Percentiles rank a stretch among this genome's conserved stretches.
Conservation (phyloP, 2,329 filamentous ascomycete species). For the Apiospora pterosperma region DNA sequence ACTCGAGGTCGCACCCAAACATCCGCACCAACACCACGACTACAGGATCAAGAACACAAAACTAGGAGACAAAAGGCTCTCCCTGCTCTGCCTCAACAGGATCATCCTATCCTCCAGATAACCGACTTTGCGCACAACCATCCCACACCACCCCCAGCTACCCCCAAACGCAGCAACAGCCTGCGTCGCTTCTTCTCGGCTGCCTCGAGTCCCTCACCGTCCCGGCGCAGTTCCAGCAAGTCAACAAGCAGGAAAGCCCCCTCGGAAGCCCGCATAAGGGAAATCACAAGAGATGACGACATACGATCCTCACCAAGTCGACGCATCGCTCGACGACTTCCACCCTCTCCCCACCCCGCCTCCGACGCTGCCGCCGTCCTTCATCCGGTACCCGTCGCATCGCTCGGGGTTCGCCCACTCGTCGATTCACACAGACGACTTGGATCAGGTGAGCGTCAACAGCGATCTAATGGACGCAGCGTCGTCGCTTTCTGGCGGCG, state of each 20-base stretch:
- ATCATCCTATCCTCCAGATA: constrained; percentile 21
- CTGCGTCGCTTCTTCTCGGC: constrained; percentile 22
- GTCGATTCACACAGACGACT: constrained; percentile 33
- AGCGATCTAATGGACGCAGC: constrained; percentile 21
- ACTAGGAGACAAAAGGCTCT: constrained; percentile 21
- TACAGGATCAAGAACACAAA: background rate
- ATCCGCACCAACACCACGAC: background rate
- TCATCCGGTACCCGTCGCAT: constrained; percentile 36
- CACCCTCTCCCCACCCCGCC: constrained; percentile 40
- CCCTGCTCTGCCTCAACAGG: constrained; percentile 10
- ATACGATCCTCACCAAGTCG: constrained; percentile 28
- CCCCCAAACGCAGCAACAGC: constrained; percentile 10
- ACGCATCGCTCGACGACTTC: constrained; percentile 53
- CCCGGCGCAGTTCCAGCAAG: constrained; percentile 17
- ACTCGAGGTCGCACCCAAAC: background rate
- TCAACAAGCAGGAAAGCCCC: constrained; percentile 12
- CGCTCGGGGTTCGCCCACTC: constrained; percentile 39
- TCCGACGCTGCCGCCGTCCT: constrained; percentile 32
- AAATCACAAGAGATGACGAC: constrained; percentile 10
- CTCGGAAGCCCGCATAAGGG: constrained; percentile 9
- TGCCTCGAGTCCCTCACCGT: constrained; percentile 16
- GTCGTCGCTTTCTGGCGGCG: constrained; percentile 44
- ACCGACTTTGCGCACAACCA: constrained; percentile 19
- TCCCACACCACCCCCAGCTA: constrained; percentile 11
- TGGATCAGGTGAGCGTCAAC: constrained; percentile 35